Evolutionary conservation across 768 basidiomycete genomes (phyloP), one percentile per base, ranked within the genome.

Genomic region (Auricularia auricula-judae): DNA sequence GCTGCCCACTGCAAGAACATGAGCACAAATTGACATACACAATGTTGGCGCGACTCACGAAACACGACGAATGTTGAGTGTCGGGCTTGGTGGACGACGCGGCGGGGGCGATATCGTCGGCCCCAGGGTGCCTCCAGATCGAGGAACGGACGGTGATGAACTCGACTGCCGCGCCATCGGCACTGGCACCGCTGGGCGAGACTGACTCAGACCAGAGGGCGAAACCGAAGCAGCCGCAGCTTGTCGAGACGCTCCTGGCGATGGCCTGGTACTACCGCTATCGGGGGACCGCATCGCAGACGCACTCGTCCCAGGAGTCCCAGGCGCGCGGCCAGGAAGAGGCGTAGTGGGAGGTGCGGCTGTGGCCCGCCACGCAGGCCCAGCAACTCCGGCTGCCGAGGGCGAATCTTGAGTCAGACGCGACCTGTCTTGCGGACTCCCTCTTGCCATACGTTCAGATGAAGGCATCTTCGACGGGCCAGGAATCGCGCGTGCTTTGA

Each of bases 1-100:
- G 74, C 23, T 79, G 77, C 61, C 75, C 75, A 21, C 70, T 69
- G 65, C 65, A 61, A 34, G 33, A 18, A 44, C 3, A 56, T 68
- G 23, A 66, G 51, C 43, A 23, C 21, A 1, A 51, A 42, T 21
- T 14, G 8, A 14, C 3, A 42, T 3, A 12, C 21, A 3, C 23
- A 3, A 12, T 71, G 61, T 44, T 70, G 69, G n/a, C 65, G 68
- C 8, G 18, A 21, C 47, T 16, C 23, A 53, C n/a, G 61, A 36
- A 14, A 65, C 47, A 34, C 35, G 43, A 43, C 34, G 42, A 43
- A 63, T 18, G 34, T 61, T 36, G 53, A 64, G 62, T 34, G 36
- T 16, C 11, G 62, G 51, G 62, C 35, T 47, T 14, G 33, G 47
- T 70, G 68, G 43, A 68, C 65, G 34, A 10, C 36, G 61, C 18